These are phyloP conservation scores for Sporothrix sp. DNA, from an alignment of 2,329 filamentous ascomycete genomes.

Conservation along the genomic window DNA sequence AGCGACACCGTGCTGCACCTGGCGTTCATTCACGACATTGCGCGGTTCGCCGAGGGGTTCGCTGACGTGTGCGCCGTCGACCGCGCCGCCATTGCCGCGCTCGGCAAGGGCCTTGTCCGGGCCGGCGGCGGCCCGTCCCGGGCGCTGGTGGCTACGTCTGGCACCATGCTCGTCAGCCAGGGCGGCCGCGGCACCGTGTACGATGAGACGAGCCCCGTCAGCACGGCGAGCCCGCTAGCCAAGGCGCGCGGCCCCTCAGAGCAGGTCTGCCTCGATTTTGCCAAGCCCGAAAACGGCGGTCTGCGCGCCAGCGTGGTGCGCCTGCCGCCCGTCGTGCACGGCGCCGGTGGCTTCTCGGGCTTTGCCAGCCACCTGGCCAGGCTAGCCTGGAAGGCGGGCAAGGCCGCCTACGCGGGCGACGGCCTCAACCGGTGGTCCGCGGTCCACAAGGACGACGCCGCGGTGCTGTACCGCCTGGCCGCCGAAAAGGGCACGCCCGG, in stretches of 20 bases:
- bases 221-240: conserved; percentile 8
- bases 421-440: conserved; percentile 29
- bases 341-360: conserved; percentile 22
- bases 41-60: too few species aligned
- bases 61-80: conserved; percentile 23
- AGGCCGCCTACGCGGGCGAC: conserved; percentile 27
- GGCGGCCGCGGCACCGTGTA: conserved; percentile 25
- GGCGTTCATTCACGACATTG: conserved; percentile 34
- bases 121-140: not conserved
- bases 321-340: conserved; percentile 31
- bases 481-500: conserved; percentile 30
- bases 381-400: conserved; percentile 23
- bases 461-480: conserved; percentile 26
- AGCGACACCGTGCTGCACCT: conserved; percentile 32
- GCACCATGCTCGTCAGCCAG: conserved; percentile 22
- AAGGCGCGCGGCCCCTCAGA: conserved; percentile 20
- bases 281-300: conserved; percentile 19
- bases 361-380: conserved; percentile 24
- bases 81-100: conserved; percentile 27
- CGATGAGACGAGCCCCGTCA: conserved; percentile 15
- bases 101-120: conserved; percentile 24
- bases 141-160: conserved; percentile 27
- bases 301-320: conserved; percentile 29
- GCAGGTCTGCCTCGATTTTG: conserved; percentile 19
- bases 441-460: conserved; percentile 30